A percentile compares a stretch with the other conserved stretches of the same genome.
These are phyloP conservation scores for Amphichorda felina DNA, from an alignment of 2,329 filamentous ascomycete species.

Conservation along the genomic window DNA sequence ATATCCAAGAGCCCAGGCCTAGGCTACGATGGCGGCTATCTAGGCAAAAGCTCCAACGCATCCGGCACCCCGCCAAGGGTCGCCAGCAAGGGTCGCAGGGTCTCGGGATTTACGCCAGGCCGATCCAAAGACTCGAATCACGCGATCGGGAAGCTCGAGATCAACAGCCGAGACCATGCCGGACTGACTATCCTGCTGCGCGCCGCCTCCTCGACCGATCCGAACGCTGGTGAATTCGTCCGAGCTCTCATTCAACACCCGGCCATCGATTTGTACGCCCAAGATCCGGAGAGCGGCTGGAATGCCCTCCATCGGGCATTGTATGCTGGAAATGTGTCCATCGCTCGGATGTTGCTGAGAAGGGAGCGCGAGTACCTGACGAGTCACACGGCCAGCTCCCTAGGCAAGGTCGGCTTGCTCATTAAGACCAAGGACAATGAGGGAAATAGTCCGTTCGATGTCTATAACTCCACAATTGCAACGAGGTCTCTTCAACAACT, in stretches of 20 bases:
- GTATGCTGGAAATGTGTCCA: slow-evolving; percentile 79
- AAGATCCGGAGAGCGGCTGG: slow-evolving; percentile 91
- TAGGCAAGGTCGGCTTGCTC: slow-evolving; percentile 56
- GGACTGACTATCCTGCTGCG: slow-evolving; percentile 80
- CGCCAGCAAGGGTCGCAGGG: slow-evolving; percentile 36
- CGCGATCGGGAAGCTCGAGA: slow-evolving; percentile 45
- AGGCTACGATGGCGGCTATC: slow-evolving; percentile 19
- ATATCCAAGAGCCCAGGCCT: slow-evolving; percentile 39
- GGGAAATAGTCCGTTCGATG: slow-evolving; percentile 86
- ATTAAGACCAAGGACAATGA: slow-evolving; percentile 95
- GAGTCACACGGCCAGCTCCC: slow-evolving; percentile 45
- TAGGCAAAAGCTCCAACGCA: slow-evolving; percentile 26
- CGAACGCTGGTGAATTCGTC: slow-evolving; percentile 63
- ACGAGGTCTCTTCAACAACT: slow-evolving; percentile 44
- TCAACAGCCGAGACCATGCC: slow-evolving; percentile 74
- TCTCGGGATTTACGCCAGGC: slow-evolving; percentile 34
- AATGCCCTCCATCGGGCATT: slow-evolving; percentile 85
- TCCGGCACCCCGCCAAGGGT: slow-evolving; percentile 37
- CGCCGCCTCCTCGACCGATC: slow-evolving; percentile 62
- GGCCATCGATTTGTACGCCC: slow-evolving; percentile 70
- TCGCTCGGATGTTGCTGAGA: slow-evolving; percentile 71
- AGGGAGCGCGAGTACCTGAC: slow-evolving; percentile 58
- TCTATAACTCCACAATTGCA: slow-evolving; percentile 81
- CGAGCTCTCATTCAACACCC: slow-evolving; percentile 71
- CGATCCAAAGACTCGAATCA: slow-evolving; percentile 31